These are phyloP conservation scores for Actinidia polygama DNA, from an alignment of 179 eudicot genomes.

Conservation along the genomic window DNA sequence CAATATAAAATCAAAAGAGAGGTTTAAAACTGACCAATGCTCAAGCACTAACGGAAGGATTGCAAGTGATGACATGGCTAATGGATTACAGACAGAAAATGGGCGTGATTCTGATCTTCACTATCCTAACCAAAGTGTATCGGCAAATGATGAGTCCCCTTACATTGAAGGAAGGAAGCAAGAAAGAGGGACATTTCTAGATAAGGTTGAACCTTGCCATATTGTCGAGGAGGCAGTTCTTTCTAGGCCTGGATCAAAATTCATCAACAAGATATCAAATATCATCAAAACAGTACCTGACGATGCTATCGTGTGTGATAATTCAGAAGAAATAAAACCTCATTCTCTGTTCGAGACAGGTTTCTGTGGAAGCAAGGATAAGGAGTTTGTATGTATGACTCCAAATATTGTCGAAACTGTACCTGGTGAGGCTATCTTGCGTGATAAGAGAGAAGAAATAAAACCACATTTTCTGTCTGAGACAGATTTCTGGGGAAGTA, in stretches of 20 bases:
- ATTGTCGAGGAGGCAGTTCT: slow-evolving; percentile 20
- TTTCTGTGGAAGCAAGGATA: background rate
- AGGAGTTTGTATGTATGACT: slow-evolving; percentile 11
- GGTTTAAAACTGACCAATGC: slow-evolving; percentile 27
- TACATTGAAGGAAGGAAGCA: slow-evolving; percentile 22
- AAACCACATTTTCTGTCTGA: slow-evolving; percentile 11
- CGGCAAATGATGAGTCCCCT: slow-evolving; percentile 22
- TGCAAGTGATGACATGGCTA: slow-evolving; percentile 19
- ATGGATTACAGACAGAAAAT: slow-evolving; percentile 19
- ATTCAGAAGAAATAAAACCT: slow-evolving; percentile 23
- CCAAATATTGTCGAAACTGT: slow-evolving; percentile 10
- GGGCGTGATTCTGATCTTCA: slow-evolving; percentile 11
- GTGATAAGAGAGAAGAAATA: slow-evolving; percentile 23
- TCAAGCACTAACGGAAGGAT: slow-evolving; percentile 32
- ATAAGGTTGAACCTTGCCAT: slow-evolving; percentile 12
- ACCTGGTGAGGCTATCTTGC: background rate
- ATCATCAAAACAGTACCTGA: background rate
- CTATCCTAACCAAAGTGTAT: slow-evolving; percentile 23
- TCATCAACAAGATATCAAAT: slow-evolving; percentile 10
- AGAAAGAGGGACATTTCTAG: slow-evolving; percentile 5
- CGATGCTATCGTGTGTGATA: slow-evolving; percentile 12
- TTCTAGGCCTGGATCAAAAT: slow-evolving; percentile 8
- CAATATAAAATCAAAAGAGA: slow-evolving; percentile 38
- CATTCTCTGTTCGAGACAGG: slow-evolving; percentile 15
- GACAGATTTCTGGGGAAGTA: slow-evolving; percentile 13